Evolutionary conservation across 1,139 yeast species (phyloP).

Genomic region (Pichia inconspicua): DNA sequence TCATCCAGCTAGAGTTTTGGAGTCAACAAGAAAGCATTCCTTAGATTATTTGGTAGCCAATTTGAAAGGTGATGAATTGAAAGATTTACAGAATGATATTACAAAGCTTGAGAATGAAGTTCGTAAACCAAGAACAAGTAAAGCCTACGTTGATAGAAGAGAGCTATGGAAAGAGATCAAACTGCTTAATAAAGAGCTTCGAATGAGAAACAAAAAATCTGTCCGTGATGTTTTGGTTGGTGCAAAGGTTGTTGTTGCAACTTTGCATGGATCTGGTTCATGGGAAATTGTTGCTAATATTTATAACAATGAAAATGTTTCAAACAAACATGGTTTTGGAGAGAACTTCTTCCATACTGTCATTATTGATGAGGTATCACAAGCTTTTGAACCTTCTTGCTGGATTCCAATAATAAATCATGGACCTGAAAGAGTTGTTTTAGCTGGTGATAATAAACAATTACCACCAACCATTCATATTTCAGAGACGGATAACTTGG

Average conservation of each 20-base stretch:
- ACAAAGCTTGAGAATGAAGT: constrained; percentile 49
- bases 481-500: constrained; percentile 29
- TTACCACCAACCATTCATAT: constrained; percentile 71
- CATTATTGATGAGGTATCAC: constrained; percentile 93
- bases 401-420: constrained; percentile 86
- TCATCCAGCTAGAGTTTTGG: constrained; percentile 81
- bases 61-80: constrained; percentile 52
- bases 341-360: constrained; percentile 57
- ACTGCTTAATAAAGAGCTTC: constrained; percentile 59
- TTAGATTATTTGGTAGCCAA: constrained; percentile 63
- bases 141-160: constrained; percentile 55
- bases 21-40: constrained; percentile 60
- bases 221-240: constrained; percentile 49
- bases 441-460: constrained; percentile 86
- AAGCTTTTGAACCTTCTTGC: constrained; percentile 88
- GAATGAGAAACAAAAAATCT: constrained; percentile 57
- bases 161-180: constrained; percentile 65
- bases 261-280: constrained; percentile 84
- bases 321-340: constrained; percentile 7
- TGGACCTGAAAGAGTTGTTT: constrained; percentile 49
- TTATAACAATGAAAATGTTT: constrained; percentile 4
- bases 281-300: constrained; percentile 48
- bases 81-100: constrained; percentile 52
- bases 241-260: constrained; percentile 67
- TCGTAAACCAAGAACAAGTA: constrained; percentile 43